Evolutionary conservation across 2,329 filamentous ascomycete species (phyloP).

Genomic region (Fusarium nematophilum): DNA sequence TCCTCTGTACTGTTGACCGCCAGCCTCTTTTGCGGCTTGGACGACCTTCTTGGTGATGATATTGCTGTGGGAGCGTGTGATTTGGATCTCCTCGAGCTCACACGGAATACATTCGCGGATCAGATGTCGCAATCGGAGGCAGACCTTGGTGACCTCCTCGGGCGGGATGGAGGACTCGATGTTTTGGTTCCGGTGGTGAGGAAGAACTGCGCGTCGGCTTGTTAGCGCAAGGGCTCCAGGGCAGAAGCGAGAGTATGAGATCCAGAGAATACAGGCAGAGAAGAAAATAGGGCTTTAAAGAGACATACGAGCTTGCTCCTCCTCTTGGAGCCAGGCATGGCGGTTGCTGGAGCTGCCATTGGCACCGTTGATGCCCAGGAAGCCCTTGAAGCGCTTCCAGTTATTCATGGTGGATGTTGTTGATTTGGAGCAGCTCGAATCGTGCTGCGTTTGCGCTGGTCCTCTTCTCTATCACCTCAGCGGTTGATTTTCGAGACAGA

Average conservation of each 20-base stretch:
- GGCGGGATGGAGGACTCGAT: conserved; percentile 77
- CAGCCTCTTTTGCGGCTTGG: conserved; percentile 83
- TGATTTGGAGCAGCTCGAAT: conserved; percentile 8
- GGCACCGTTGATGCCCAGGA: conserved; percentile 42
- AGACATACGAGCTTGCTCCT: conserved; percentile 57
- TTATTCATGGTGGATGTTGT: conserved; percentile 33
- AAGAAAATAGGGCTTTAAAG: background rate
- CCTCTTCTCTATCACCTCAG: background rate
- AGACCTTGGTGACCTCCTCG: conserved; percentile 86
- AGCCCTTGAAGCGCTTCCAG: conserved; percentile 48
- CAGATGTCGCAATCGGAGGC: conserved; percentile 88
- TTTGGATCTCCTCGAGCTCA: conserved; percentile 80
- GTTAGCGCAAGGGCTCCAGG: background rate
- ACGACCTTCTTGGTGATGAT: conserved; percentile 86
- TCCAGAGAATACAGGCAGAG: background rate
- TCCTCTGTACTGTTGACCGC: conserved; percentile 76
- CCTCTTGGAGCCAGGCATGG: conserved; percentile 55
- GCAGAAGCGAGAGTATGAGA: background rate
- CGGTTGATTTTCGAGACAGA: background rate
- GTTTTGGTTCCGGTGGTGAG: conserved; percentile 67
- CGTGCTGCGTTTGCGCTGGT: background rate
- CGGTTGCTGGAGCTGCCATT: conserved; percentile 37
- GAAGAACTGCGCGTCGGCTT: conserved; percentile 66
- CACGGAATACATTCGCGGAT: conserved; percentile 91
- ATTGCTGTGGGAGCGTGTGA: conserved; percentile 85